Evolutionary conservation across 2,329 filamentous ascomycete species (phyloP), one percentile per base, ranked within the genome.

Genomic region (Diaporthe velutina): DNA sequence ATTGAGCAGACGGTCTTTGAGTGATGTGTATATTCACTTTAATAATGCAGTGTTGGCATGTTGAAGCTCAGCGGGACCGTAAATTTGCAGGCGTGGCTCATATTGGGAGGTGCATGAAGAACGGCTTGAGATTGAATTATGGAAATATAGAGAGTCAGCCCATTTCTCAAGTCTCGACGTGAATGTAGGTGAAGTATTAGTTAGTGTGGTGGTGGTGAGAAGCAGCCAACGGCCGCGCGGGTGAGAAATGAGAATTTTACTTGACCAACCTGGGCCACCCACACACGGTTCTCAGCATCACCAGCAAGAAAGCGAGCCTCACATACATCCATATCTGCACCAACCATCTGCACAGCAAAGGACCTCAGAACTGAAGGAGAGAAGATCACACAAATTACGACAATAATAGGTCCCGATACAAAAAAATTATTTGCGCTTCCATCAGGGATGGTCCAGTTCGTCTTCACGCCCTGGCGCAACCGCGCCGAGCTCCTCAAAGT

Each of bases 381-480:
- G 30, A 25, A 48, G 8, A 2, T 19, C n/a, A 38, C 30, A 8
- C 1, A 6, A 22, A 48, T 15, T 22, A 33, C 33, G 1, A n/a
- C 22, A 25, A 10, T 5, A 28, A 12, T 5, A 28, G 13, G 2
- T 35, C 45, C 2, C 19, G 15, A 12, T 54, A n/a, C 8, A 19
- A 0, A 2, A 4, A 15, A 22, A 3, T 19, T 28, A 2, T 68
- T 17, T 58, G 74, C 70, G 75, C 4, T 82, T 82, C 7, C 33
- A 25, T 33, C 30, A 55, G 48, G 40, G 33, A 94, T 93, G 92
- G 90, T 93, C 38, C 90, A 92, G 80, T 94, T 94, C 84, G 88
- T 93, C 76, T 91, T 93, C 80, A 95, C 93, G 72, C 93, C 93
- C 45, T 95, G 93, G 93, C 91, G 93, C 77, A 85, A 90, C 82